Conservation (phyloP, 306 rosid genomes). For the Oemleria cerasiformis region DNA sequence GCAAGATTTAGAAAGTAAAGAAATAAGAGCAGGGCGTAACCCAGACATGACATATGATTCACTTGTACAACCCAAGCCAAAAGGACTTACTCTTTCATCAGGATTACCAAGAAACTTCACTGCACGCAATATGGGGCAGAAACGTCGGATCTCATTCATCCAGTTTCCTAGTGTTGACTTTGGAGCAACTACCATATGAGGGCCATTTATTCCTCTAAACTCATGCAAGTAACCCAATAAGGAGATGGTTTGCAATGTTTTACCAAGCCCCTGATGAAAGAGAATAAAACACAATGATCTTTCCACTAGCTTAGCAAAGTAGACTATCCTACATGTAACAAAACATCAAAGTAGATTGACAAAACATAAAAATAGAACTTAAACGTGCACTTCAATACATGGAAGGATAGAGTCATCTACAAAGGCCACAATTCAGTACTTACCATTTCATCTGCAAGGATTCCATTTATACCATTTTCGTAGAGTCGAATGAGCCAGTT, state of each 20-base stretch:
- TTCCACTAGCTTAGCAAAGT: slow-evolving; percentile 2
- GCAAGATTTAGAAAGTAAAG: slow-evolving; percentile 26
- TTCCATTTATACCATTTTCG: slow-evolving; percentile 97
- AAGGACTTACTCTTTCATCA: slow-evolving; percentile 74
- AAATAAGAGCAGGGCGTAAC: slow-evolving; percentile 2
- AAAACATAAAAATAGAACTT: background rate
- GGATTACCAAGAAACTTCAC: slow-evolving; percentile 97
- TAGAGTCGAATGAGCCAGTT: slow-evolving; percentile 95
- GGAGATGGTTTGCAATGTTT: slow-evolving; percentile 94
- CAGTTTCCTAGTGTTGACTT: slow-evolving; percentile 98
- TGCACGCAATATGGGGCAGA: slow-evolving; percentile 83
- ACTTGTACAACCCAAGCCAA: slow-evolving; percentile 7
- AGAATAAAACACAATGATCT: slow-evolving; percentile 12
- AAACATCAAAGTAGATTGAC: background rate
- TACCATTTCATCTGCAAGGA: slow-evolving; percentile 99
- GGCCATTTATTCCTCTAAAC: slow-evolving; percentile 88
- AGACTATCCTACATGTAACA: slow-evolving; percentile 3
- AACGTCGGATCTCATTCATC: slow-evolving; percentile 98
- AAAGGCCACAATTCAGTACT: slow-evolving; percentile 14
- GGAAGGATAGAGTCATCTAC: background rate
- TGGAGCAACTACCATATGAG: slow-evolving; percentile 99
- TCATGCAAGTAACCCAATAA: slow-evolving; percentile 89
- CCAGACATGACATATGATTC: background rate
- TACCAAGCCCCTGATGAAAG: slow-evolving; percentile 80
- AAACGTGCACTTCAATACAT: no score